A percentile compares a stretch with the other conserved stretches of the same genome.
phyloP scores from a whole-genome alignment of 345 rosid genomes.

The Acer campestre region DNA sequence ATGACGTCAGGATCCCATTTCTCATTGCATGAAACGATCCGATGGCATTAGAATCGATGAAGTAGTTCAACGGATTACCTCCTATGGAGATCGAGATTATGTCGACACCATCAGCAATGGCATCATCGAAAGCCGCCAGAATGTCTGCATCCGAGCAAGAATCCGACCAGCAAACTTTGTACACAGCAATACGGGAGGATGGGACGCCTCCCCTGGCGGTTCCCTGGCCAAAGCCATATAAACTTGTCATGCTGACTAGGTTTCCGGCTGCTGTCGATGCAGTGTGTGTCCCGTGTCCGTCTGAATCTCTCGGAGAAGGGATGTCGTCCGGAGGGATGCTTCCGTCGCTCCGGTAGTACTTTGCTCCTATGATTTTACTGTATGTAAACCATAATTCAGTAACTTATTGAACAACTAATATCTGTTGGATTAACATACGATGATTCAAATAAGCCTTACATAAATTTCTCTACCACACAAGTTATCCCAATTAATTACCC shows the following conservation, averaged over 20 bases:
- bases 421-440: too few species aligned
- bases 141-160: constrained; percentile 23
- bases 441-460: too few species aligned
- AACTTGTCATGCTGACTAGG: constrained; percentile 18
- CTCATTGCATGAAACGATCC: constrained; percentile 43
- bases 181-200: constrained; percentile 31
- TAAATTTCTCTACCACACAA: too few species aligned
- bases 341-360: constrained; percentile 25
- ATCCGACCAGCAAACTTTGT: constrained; percentile 35
- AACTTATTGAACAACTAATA: too few species aligned
- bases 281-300: constrained; percentile 52
- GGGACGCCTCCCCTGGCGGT: constrained; percentile 35
- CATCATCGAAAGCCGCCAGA: constrained; percentile 39
- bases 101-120: constrained; percentile 40
- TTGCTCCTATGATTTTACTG: constrained; percentile 42
- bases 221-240: constrained; percentile 21
- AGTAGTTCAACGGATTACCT: neutral
- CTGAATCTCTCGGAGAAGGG: constrained; percentile 28
- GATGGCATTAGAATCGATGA: constrained; percentile 20
- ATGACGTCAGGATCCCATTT: constrained; percentile 36
- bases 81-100: constrained; percentile 35
- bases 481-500: too few species aligned
- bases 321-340: neutral
- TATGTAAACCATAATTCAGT: too few species aligned
- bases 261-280: constrained; percentile 50